Percentiles rank a stretch among this genome's conserved stretches.
Evolutionary conservation across 768 basidiomycete species (phyloP).

Genomic region (Amanita phalloides): DNA sequence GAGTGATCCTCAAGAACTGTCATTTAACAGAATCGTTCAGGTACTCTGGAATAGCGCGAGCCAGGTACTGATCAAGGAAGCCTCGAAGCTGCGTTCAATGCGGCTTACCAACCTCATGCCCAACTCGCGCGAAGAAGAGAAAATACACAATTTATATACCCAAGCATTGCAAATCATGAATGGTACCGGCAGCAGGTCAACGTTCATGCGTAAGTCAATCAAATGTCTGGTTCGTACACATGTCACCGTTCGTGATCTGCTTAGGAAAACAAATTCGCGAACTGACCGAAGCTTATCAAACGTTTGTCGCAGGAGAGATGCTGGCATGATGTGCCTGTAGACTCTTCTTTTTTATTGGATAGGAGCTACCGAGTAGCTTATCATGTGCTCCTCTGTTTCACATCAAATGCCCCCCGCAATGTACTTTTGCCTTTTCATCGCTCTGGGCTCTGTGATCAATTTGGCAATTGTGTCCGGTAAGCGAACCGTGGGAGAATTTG

Average conservation of each 20-base stretch:
- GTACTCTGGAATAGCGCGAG: slow-evolving; percentile 4
- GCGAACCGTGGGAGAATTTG: neutral
- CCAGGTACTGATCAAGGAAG: slow-evolving; percentile 4
- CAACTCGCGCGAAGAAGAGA: neutral
- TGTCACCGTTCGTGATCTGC: neutral
- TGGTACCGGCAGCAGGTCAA: neutral
- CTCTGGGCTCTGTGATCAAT: neutral
- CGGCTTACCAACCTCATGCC: neutral
- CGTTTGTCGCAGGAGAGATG: neutral
- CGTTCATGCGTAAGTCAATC: slow-evolving; percentile 1
- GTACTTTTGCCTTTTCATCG: neutral
- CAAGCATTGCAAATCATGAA: slow-evolving; percentile 4
- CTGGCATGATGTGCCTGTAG: neutral
- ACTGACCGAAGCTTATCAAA: slow-evolving; percentile 3
- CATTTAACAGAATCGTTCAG: neutral
- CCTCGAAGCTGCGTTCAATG: slow-evolving; percentile 1
- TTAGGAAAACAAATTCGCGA: slow-evolving; percentile 4
- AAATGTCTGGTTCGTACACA: neutral
- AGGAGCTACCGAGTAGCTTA: neutral
- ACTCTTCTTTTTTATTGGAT: neutral
- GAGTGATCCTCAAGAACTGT: neutral
- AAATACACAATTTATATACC: slow-evolving; percentile 1
- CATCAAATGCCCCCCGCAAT: neutral
- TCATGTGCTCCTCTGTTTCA: neutral
- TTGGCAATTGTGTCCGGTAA: neutral